Evolutionary conservation across 208 protist genomes (phyloP), one percentile per base, ranked within the genome.

Genomic region (Angomonas desouzai): DNA sequence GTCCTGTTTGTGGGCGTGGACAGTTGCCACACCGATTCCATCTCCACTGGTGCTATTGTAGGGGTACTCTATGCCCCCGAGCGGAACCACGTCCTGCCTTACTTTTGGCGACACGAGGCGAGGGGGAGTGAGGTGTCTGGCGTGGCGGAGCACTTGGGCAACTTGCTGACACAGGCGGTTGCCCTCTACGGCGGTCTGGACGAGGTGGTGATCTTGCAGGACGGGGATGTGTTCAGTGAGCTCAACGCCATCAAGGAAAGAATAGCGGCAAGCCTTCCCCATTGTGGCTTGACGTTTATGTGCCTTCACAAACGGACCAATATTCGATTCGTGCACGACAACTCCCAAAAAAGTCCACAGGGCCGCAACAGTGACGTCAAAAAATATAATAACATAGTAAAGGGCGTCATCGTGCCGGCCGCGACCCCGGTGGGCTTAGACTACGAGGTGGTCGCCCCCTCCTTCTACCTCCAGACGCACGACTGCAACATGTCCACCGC

Each of bases 251-350:
- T 94, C 62, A 77, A 84, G 66, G 75, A 79, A 25, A 71, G 85
- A 45, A 38, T 96, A 33, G 61, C 66, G 27, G 45, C 62, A 34
- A 56, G 59, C 57, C 62, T 78, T 48, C 79, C 79, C 1, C 48
- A 49, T 18, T 92, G 87, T 56, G 89, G 89, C n/a, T 76, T 96
- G 28, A 93, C 87, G 4, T 96, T 92, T 48, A 80, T 93, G 76
- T 94, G 88, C 58, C 80, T 96, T 28, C 91, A 94, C 76, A 96
- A 96, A 76, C 79, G 87, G 13, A 85, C 83, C 45, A 93, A 96
- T 61, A 77, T 93, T 34, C 91, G 91, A 55, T 93, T 96, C 72
- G 73, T 93, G 3, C 82, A 89, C 71, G 55, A 85, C 58, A 48
- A 32, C 66, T 18, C 30, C 1, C 23, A 51, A 36, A 30, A 27